Base-by-base conservation (phyloP, 805 yeast species). In the Wickerhamomyces mucosus region DNA sequence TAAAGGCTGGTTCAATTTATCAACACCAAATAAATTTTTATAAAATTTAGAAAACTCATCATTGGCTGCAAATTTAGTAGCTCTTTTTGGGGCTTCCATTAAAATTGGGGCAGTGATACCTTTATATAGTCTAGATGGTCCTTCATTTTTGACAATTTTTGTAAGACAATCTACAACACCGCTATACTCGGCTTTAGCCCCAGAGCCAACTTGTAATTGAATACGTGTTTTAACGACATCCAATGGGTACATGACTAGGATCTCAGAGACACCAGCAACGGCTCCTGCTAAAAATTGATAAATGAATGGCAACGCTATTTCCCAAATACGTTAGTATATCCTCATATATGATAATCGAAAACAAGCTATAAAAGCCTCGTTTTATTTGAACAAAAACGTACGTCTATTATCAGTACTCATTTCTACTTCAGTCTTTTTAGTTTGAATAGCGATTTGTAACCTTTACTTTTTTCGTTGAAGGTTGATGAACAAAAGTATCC, bases 31-130 rank as follows among this genome's bases (percentile, higher is more conserved):
- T 15, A 62, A 54, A 19, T 65, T 65, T 44, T 74, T 73, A 69
- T 86, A 89, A 45, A 86, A 58, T 57, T 79, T 79, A 32, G 95
- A 89, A 80, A 95, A 92, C 57, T 85, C 94, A 55, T 92, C 98
- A 55, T 92, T 92, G 40, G 96, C 95, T 32, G 97, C 96, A 55
- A 92, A 92, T 59, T 92, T 92, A 43, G 95, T 88, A 26, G 98
- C 98, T 65, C 99, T 77, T 68, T 92, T 92, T 42, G 98, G 98
- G 11, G 97, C 98, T 59, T 92, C 99, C 98, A 92, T 92, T 50
- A 92, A 67, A 45, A 92, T 84, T 21, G 99, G 99, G 16, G 98
- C 95, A 19, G 82, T 64, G 49, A 92, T 92, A 43, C 99, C 99
- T 53, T 88, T 77, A 62, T 92, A 92, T 36, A 89, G 69, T 41